phyloP scores from a whole-genome alignment of 345 rosid genomes.

The Brassica incana region DNA sequence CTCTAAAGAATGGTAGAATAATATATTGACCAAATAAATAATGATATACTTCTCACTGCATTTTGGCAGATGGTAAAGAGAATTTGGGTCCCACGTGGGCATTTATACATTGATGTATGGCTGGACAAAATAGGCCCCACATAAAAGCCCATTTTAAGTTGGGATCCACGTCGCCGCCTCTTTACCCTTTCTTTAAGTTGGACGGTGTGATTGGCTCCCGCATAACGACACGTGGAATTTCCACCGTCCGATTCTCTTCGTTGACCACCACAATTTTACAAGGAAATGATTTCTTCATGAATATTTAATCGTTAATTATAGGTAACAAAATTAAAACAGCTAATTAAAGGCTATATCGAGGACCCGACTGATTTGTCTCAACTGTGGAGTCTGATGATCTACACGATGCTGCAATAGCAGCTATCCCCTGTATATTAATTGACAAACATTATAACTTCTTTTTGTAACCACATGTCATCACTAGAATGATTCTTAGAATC shows the following conservation, averaged over 20 bases:
- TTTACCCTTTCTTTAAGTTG: slow-evolving; percentile 15
- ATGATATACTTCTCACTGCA: not conserved
- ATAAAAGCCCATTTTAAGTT: slow-evolving; percentile 24
- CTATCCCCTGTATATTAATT: too few species aligned
- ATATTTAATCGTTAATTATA: too few species aligned
- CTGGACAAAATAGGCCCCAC: slow-evolving; percentile 38
- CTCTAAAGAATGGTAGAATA: too few species aligned
- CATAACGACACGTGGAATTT: not conserved
- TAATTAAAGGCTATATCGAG: too few species aligned
- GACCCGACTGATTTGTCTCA: too few species aligned
- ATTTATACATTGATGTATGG: slow-evolving; percentile 8
- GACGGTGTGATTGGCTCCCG: slow-evolving; percentile 35
- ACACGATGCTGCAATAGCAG: too few species aligned
- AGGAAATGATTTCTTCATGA: not conserved
- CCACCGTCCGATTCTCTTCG: slow-evolving; percentile 30
- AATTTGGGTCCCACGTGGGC: slow-evolving; percentile 29
- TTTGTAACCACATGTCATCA: too few species aligned
- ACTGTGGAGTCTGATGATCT: too few species aligned
- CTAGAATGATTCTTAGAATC: too few species aligned
- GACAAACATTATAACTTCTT: too few species aligned
- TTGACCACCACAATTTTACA: slow-evolving; percentile 4
- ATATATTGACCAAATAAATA: too few species aligned
- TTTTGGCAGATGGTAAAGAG: slow-evolving; percentile 8
- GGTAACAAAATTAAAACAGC: too few species aligned
- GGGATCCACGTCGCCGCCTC: slow-evolving; percentile 41